A percentile compares a stretch with the other conserved stretches of the same genome.
phyloP scores from a whole-genome alignment of 257 asterid genomes.

The Solanum paucissectum region DNA sequence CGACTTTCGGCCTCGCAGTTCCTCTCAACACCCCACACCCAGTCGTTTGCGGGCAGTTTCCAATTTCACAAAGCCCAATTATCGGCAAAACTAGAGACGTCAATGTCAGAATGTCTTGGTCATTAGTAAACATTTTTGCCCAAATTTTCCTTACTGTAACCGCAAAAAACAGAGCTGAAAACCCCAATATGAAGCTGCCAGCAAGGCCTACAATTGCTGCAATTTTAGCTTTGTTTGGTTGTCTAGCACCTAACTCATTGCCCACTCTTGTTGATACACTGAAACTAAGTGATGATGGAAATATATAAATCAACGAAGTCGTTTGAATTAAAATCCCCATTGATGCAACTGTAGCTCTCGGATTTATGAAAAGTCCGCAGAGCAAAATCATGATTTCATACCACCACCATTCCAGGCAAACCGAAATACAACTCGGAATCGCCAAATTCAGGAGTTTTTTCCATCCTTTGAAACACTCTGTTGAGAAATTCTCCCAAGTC shows the following conservation, averaged over 20 bases:
- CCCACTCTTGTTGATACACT: slow-evolving; percentile 23
- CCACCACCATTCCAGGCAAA: slow-evolving; percentile 32
- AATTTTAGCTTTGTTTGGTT: slow-evolving; percentile 7
- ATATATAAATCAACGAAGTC: slow-evolving; percentile 19
- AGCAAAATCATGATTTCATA: slow-evolving; percentile 25
- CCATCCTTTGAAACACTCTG: slow-evolving; percentile 21
- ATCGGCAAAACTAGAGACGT: slow-evolving; percentile 13
- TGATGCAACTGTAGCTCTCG: slow-evolving; percentile 14
- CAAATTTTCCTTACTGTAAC: slow-evolving; percentile 8
- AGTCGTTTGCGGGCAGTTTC: slow-evolving; percentile 20
- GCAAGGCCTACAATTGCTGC: slow-evolving; percentile 13
- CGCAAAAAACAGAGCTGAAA: slow-evolving; percentile 10
- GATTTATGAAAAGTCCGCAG: slow-evolving; percentile 11
- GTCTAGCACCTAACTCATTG: slow-evolving; percentile 15
- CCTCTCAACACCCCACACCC: slow-evolving; percentile 21
- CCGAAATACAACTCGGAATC: slow-evolving; percentile 22
- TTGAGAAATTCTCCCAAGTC: slow-evolving; percentile 20
- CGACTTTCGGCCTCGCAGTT: slow-evolving; percentile 19
- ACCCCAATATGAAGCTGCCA: slow-evolving; percentile 13
- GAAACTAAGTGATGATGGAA: slow-evolving; percentile 22
- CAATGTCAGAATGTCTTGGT: slow-evolving; percentile 5
- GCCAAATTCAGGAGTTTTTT: slow-evolving; percentile 13
- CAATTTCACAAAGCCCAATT: slow-evolving; percentile 21
- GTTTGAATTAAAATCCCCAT: slow-evolving; percentile 24
- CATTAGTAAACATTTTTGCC: slow-evolving; percentile 17